Conservation (phyloP, 108 stramenopile genomes). For the Nitzschia putrida region DNA sequence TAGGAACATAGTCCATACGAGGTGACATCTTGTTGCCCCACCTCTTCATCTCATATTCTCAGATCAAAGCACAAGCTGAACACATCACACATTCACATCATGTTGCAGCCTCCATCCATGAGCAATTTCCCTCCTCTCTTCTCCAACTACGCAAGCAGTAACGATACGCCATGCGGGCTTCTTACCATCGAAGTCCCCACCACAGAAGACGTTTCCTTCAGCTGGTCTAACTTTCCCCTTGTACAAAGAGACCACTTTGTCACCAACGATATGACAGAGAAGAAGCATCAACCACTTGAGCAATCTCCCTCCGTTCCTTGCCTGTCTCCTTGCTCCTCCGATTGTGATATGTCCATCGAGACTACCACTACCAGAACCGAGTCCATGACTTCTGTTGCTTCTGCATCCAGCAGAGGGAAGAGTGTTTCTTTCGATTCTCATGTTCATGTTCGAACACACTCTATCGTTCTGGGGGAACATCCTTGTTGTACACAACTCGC, state of each 20-base stretch:
- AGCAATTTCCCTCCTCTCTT: not conserved
- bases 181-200: constrained; percentile 8
- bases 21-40: too few species aligned
- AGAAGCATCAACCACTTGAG: not conserved
- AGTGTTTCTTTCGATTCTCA: constrained; percentile 15
- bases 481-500: constrained; percentile 26
- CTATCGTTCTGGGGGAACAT: constrained; percentile 31
- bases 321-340: not conserved
- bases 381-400: not conserved
- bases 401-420: not conserved
- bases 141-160: not conserved
- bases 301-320: not conserved
- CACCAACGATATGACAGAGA: not conserved
- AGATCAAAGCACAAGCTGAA: too few species aligned
- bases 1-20: too few species aligned
- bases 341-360: constrained; percentile 4
- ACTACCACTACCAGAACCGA: not conserved
- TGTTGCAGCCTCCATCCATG: constrained; percentile 5
- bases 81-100: not conserved
- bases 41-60: too few species aligned
- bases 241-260: constrained; percentile 13
- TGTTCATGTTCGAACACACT: constrained; percentile 31
- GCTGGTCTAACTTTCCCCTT: constrained; percentile 33
- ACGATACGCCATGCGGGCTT: constrained; percentile 7
- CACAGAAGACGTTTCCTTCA: not conserved